These are phyloP conservation scores for Biscogniauxia marginata DNA, from an alignment of 2,329 filamentous ascomycete genomes.

Conservation along the genomic window DNA sequence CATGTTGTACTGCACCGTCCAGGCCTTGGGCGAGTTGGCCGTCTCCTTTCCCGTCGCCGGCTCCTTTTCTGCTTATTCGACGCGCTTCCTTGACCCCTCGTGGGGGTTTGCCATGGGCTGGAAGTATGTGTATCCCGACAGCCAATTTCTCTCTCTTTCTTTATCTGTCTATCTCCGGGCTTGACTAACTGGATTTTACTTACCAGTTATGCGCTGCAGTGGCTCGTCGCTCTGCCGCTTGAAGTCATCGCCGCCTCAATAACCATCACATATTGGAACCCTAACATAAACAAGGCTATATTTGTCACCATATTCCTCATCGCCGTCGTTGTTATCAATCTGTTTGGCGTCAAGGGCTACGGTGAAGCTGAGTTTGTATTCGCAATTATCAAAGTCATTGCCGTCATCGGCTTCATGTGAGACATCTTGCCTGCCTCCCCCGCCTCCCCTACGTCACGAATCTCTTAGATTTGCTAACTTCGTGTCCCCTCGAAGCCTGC, in stretches of 20 bases:
- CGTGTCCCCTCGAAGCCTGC: slow-evolving; percentile 52
- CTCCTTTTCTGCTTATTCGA: slow-evolving; percentile 89
- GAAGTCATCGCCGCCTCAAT: slow-evolving; percentile 87
- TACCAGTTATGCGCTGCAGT: slow-evolving; percentile 76
- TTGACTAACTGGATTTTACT: neutral
- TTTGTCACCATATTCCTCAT: slow-evolving; percentile 82
- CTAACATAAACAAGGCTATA: slow-evolving; percentile 62
- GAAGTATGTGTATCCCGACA: slow-evolving; percentile 60
- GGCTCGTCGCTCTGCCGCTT: slow-evolving; percentile 78
- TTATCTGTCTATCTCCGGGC: neutral
- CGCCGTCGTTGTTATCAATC: slow-evolving; percentile 75
- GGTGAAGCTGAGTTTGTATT: slow-evolving; percentile 90
- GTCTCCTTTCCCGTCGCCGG: slow-evolving; percentile 89
- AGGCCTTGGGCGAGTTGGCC: slow-evolving; percentile 87
- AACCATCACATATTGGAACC: slow-evolving; percentile 79
- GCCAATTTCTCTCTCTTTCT: neutral
- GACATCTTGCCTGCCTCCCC: slow-evolving; percentile 29
- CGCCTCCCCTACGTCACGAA: neutral
- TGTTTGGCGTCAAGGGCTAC: slow-evolving; percentile 85
- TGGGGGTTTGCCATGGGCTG: slow-evolving; percentile 96
- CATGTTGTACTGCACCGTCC: slow-evolving; percentile 91
- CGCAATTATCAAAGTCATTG: slow-evolving; percentile 79
- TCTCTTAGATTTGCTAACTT: slow-evolving; percentile 1
- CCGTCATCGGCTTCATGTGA: slow-evolving; percentile 85
- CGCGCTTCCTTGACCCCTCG: slow-evolving; percentile 86